Percentiles rank a stretch among this genome's conserved stretches.
Evolutionary conservation across 495 filamentous ascomycete species (phyloP).

Genomic region (Amphirosellinia nigrospora): DNA sequence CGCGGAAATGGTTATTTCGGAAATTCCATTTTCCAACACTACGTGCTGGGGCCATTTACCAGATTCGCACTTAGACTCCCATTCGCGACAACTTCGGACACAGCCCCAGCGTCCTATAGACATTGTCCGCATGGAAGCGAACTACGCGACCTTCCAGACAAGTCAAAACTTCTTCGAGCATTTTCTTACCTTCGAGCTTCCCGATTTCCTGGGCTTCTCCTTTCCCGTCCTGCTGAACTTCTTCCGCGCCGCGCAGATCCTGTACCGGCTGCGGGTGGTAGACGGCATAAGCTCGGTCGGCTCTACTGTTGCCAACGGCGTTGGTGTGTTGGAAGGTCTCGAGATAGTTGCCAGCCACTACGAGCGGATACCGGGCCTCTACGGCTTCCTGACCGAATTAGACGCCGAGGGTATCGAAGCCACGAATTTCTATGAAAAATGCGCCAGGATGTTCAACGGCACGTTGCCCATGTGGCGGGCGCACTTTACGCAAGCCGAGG

Average conservation of each 20-base stretch:
- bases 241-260: conserved; percentile 31
- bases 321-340: conserved; percentile 30
- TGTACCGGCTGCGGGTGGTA: conserved; percentile 36
- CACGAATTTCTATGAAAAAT: conserved; percentile 32
- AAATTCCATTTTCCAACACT: conserved; percentile 35
- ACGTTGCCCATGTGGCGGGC: conserved; percentile 32
- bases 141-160: conserved; percentile 30
- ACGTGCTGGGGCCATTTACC: conserved; percentile 26
- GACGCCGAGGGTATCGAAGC: conserved; percentile 25
- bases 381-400: conserved; percentile 29
- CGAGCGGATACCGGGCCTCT: conserved; percentile 26
- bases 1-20: conserved; percentile 34
- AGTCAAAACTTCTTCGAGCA: conserved; percentile 35
- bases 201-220: conserved; percentile 29
- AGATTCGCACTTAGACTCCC: not conserved
- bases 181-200: conserved; percentile 29
- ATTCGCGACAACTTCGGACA: not conserved
- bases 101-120: conserved; percentile 15
- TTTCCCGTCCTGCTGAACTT: conserved; percentile 35
- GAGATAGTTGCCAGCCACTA: conserved; percentile 26
- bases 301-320: conserved; percentile 12
- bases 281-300: conserved; percentile 36
- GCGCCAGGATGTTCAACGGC: conserved; percentile 26
- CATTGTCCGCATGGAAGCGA: conserved; percentile 31
- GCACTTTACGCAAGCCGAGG: conserved; percentile 28